Evolutionary conservation across 2,329 filamentous ascomycete species (phyloP).

Genomic region (Nigrospora oryzae): DNA sequence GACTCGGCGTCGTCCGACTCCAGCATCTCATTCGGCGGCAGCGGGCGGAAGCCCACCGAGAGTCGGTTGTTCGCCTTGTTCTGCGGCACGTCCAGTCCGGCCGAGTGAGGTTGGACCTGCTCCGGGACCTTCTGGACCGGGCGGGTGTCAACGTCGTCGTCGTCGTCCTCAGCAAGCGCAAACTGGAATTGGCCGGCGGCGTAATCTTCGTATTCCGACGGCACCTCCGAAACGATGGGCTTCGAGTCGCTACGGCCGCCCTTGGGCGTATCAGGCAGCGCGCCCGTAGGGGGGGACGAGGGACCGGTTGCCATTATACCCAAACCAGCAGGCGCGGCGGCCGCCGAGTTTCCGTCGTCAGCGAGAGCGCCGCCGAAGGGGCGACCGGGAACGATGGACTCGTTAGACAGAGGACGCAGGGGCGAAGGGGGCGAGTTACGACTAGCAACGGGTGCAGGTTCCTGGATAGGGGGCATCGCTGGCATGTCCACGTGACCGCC

Average conservation of each 20-base stretch:
- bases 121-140: constrained; percentile 12
- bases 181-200: constrained; percentile 8
- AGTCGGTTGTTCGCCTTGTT: constrained; percentile 44
- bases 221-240: constrained; percentile 19
- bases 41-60: constrained; percentile 70
- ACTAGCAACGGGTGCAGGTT: constrained; percentile 25
- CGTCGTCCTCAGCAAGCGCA: constrained; percentile 22
- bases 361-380: constrained; percentile 9
- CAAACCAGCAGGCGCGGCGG: constrained; percentile 6
- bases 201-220: constrained; percentile 6
- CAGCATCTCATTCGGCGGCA: constrained; percentile 75
- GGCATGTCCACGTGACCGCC: constrained; percentile 18
- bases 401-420: constrained; percentile 14
- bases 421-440: constrained; percentile 9
- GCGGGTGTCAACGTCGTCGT: constrained; percentile 7
- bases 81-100: constrained; percentile 43
- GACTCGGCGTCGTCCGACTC: constrained; percentile 85
- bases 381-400: constrained; percentile 8
- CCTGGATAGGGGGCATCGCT: constrained; percentile 25
- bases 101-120: constrained; percentile 13
- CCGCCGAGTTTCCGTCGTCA: constrained; percentile 12
- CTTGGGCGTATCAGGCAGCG: constrained; percentile 19
- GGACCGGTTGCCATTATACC: constrained; percentile 11
- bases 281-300: constrained; percentile 15
- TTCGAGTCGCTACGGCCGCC: constrained; percentile 24